Evolutionary conservation across 2,329 filamentous ascomycete species (phyloP), one percentile per base, ranked within the genome.

Genomic region (Monilinia fructicola): DNA sequence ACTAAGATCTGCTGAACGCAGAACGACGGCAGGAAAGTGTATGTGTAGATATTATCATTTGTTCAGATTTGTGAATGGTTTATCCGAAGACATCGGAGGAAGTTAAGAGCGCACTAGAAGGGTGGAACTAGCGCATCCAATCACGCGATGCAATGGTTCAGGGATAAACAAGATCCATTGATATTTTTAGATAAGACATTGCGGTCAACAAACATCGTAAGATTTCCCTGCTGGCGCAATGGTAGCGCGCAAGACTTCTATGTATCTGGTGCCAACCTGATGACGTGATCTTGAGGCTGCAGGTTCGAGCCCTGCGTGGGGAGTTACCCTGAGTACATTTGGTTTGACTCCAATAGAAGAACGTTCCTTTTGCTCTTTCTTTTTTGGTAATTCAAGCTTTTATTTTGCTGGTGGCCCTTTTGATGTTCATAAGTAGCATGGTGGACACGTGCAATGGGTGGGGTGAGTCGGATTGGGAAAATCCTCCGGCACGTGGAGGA

Each of bases 201-300:
- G 6, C 12, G 12, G 21, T 0, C 56, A 60, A 0, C 21, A 48
- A 23, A 35, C 14, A 38, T 60, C 3, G 4, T 23, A 16, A 2
- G 46, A 54, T 63, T 63, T 63, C 60, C 46, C 60, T 54, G 60
- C 60, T 63, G 60, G 60, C 60, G 60, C 60, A 63, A 63, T 63
- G 60, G 60, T 63, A 63, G 60, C 60, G 60, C 60, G 60, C 60
- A 63, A 63, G 60, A 63, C 60, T 63, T 63, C 60, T 63, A 63
- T 31, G 31, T 35, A 35, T 46, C 21, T 14, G 18, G 14, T 16
- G 16, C 12, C 16, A 4, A 44, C 18, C 42, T 18, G 4, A 46
- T 21, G 18, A n/a, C 16, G 5, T n/a, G 4, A 61, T 63, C 60
- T 63, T 63, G 60, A 54, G 60, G 60, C 35, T 63, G 1, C 1